Evolutionary conservation across 2,329 filamentous ascomycete genomes (phyloP).

Genomic region (Endothia cerciana): DNA sequence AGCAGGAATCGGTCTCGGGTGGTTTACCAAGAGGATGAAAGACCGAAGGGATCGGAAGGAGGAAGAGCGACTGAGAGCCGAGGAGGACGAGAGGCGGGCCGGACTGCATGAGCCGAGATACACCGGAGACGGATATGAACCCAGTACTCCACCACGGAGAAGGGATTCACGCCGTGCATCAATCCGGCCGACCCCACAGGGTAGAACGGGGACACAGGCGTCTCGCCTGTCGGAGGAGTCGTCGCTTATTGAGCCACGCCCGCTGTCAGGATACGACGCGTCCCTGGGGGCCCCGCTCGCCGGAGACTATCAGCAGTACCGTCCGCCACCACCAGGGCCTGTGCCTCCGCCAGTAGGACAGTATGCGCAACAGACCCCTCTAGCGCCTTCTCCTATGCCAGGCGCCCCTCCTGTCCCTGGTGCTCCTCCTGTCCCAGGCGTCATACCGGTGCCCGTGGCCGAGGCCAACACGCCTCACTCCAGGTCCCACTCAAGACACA

Average conservation of each 20-base stretch:
- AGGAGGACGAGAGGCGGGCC: constrained; percentile 57
- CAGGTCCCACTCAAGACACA: constrained; percentile 46
- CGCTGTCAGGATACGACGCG: constrained; percentile 27
- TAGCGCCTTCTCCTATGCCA: constrained; percentile 21
- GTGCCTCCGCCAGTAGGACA: constrained; percentile 23
- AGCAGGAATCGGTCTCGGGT: constrained; percentile 68
- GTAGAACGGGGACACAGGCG: constrained; percentile 32
- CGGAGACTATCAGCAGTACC: constrained; percentile 39
- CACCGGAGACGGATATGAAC: constrained; percentile 67
- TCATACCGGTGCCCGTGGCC: constrained; percentile 21
- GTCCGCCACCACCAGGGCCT: constrained; percentile 35
- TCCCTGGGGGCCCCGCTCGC: constrained; percentile 34
- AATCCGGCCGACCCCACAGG: constrained; percentile 19
- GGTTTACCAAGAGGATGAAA: constrained; percentile 68
- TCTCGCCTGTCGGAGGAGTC: constrained; percentile 33
- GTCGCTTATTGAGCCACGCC: constrained; percentile 31
- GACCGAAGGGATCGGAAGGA: constrained; percentile 59
- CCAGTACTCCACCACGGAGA: constrained; percentile 47
- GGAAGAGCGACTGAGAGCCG: constrained; percentile 50
- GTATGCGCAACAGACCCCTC: constrained; percentile 13
- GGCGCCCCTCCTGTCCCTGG: constrained; percentile 20
- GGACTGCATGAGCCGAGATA: constrained; percentile 66
- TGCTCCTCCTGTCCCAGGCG: constrained; percentile 20
- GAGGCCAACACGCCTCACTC: constrained; percentile 35
- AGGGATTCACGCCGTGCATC: constrained; percentile 39